Conservation (phyloP, 768 basidiomycete genomes). For the Psilocybe cubensis region DNA sequence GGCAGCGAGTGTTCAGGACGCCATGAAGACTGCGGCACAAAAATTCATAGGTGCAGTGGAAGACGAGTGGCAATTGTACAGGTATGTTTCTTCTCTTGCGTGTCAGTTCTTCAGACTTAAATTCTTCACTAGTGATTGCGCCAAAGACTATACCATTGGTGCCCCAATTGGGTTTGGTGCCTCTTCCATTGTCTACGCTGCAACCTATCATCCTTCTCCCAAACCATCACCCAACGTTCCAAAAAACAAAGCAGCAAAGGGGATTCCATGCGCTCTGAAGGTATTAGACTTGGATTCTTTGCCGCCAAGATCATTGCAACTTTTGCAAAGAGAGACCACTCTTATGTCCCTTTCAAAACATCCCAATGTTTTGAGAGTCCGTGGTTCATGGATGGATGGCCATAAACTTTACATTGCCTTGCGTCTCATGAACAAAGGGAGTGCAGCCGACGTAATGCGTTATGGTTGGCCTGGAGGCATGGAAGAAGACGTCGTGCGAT, state of each 20-base stretch:
- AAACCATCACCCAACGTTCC: constrained; percentile 4
- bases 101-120: constrained; percentile 7
- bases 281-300: constrained; percentile 87
- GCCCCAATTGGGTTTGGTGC: constrained; percentile 88
- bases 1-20: constrained; percentile 20
- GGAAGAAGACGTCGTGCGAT: constrained; percentile 87
- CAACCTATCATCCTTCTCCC: constrained; percentile 54
- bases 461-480: constrained; percentile 89
- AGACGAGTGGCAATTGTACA: constrained; percentile 84
- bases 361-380: constrained; percentile 90
- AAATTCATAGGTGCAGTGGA: constrained; percentile 80
- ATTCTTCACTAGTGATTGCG: constrained; percentile 54
- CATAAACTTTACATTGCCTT: constrained; percentile 86
- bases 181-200: constrained; percentile 88
- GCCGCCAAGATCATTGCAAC: constrained; percentile 67
- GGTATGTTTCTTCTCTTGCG: constrained; percentile 41
- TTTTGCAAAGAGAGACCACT: constrained; percentile 84
- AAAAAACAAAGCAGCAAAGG: constrained; percentile 27
- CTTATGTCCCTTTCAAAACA: constrained; percentile 93
- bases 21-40: constrained; percentile 20
- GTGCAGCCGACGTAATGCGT: constrained; percentile 82
- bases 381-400: constrained; percentile 87
- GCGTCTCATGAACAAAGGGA: constrained; percentile 89
- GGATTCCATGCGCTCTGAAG: constrained; percentile 79
- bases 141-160: constrained; percentile 75